A percentile compares a stretch with the other conserved stretches of the same genome.
Evolutionary conservation across 257 asterid genomes (phyloP).

Genomic region (Coffea eugenioides): DNA sequence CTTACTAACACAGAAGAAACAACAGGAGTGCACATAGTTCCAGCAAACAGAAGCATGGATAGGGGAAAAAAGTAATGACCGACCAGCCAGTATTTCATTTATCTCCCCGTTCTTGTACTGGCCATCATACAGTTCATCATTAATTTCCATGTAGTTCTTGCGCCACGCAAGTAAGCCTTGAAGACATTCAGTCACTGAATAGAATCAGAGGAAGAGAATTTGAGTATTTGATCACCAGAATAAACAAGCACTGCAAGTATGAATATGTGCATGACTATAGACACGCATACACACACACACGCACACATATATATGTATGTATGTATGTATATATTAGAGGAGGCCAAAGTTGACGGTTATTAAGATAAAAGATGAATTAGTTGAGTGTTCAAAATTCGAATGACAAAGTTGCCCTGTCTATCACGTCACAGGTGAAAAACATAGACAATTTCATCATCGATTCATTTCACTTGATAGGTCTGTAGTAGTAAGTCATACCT

Average conservation of each 20-base stretch:
- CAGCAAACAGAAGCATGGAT: neutral
- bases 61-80: neutral
- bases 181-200: conserved; percentile 21
- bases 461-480: neutral
- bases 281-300: too few relatives aligned
- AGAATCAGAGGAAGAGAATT: neutral
- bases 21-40: neutral
- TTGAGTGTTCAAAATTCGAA: neutral
- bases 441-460: neutral
- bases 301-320: too few relatives aligned
- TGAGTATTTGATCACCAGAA: neutral
- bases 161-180: conserved; percentile 38
- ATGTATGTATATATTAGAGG: neutral
- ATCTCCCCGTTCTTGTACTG: conserved; percentile 22
- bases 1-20: neutral
- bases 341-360: neutral
- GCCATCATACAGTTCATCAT: conserved; percentile 38
- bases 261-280: too few relatives aligned
- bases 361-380: neutral
- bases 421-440: neutral
- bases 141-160: conserved; percentile 25
- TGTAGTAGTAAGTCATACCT: neutral
- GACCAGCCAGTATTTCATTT: conserved; percentile 38
- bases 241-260: too few relatives aligned
- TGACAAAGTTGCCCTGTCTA: too few relatives aligned